Base-by-base conservation (phyloP, 192 early-diverging fungal species). In the Entophlyctis luteolus region DNA sequence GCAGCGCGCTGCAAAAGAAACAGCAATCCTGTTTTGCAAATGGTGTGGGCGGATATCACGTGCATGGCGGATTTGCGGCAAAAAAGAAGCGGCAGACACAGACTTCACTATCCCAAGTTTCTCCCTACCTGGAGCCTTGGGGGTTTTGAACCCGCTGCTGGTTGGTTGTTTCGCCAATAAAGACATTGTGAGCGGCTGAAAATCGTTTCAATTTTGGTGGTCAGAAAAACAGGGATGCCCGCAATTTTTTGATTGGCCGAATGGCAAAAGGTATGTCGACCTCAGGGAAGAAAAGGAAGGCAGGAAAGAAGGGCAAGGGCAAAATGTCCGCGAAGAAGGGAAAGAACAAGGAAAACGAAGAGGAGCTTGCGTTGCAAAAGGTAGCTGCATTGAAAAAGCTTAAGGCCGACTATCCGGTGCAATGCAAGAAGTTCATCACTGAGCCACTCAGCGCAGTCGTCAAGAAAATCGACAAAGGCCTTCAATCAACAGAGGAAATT, bases 401-500 rank as follows among this genome's bases (percentile, higher is more conserved):
- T 6, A 59, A 54, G 65, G 52, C 67, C 14, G 32, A 20, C 28
- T 79, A 79, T 28, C 62, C 54, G 12, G 22, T 59, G 18, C 38
- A 76, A 6, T 72, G 74, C 68, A 73, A 76, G 54, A 58, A 75
- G 27, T 79, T 79, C 50, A 59, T 79, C 34, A 47, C 77, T 4
- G 77, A 79, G 37, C 74, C 77, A 4, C n/a, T 75, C 31, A 62
- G 59, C 46, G 36, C 36, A 8, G 48, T 79, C n/a, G 67, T 70
- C 18, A 59, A 59, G 42, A 37, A 71, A 56, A 73, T 79, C 35
- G 72, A 79, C 23, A 68, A 66, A 47, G 42, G 65, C 18, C 58
- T 74, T 16, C 37, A 28, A 20, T 25, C 45, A 23, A 29, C 42
- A 32, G 76, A 78, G 55, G 69, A 68, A 16, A 72, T 78, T 45